Evolutionary conservation across 169 alveolate species (phyloP).

Genomic region (Plasmodium gaboni): DNA sequence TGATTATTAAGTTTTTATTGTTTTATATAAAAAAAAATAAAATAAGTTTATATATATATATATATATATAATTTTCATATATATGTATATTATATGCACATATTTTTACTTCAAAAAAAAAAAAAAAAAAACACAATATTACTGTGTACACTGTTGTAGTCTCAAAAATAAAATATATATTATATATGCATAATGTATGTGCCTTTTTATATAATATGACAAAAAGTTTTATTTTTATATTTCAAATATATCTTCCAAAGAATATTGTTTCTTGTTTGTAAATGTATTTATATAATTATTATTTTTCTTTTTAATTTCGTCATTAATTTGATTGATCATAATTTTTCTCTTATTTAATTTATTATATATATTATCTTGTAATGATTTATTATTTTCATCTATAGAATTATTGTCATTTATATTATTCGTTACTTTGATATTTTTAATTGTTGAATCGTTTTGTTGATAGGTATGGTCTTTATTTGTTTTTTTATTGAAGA

Average conservation of each 20-base stretch:
- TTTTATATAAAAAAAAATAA: too few species aligned
- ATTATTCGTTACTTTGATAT: neutral
- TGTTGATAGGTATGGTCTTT: too few species aligned
- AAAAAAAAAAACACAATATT: too few species aligned
- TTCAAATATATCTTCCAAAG: constrained; percentile 66
- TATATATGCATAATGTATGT: too few species aligned
- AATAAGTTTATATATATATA: too few species aligned
- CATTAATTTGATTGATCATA: constrained; percentile 69
- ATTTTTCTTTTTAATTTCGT: constrained; percentile 38
- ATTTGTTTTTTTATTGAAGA: too few species aligned
- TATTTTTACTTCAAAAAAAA: neutral
- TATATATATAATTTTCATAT: too few species aligned
- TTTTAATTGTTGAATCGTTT: too few species aligned
- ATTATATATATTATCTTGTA: constrained; percentile 19
- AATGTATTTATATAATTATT: constrained; percentile 12
- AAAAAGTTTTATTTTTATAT: neutral
- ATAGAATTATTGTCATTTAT: neutral
- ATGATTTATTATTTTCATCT: constrained; percentile 3
- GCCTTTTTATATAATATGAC: too few species aligned
- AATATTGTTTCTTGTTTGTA: constrained; percentile 29
- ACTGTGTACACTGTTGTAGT: neutral
- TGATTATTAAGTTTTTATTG: too few species aligned
- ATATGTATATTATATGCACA: too few species aligned
- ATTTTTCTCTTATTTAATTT: constrained; percentile 53
- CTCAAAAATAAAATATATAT: too few species aligned